Evolutionary conservation across 2,329 filamentous ascomycete genomes (phyloP).

Genomic region (Fusarium xylarioides): DNA sequence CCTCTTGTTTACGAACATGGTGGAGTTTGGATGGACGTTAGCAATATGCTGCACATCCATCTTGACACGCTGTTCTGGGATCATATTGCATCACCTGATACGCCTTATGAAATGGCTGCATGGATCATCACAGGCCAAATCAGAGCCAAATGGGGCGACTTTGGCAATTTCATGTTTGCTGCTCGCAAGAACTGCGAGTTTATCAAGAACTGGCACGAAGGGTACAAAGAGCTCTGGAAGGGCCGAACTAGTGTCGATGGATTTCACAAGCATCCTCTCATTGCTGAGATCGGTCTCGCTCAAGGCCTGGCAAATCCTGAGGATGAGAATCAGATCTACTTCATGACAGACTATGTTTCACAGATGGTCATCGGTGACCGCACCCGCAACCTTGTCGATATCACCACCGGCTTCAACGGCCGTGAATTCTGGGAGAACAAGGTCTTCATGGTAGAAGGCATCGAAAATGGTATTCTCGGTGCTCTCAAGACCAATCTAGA

Average conservation of each 20-base stretch:
- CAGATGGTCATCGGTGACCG: conserved; percentile 51
- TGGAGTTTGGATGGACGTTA: conserved; percentile 55
- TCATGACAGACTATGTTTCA: conserved; percentile 50
- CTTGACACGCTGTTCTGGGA: conserved; percentile 56
- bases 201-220: conserved; percentile 54
- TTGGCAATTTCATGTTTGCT: conserved; percentile 55
- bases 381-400: conserved; percentile 45
- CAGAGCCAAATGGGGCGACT: conserved; percentile 45
- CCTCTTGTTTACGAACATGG: conserved; percentile 53
- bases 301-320: conserved; percentile 38
- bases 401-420: conserved; percentile 45
- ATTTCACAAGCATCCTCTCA: conserved; percentile 44
- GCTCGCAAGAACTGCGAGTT: conserved; percentile 53
- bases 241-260: conserved; percentile 46
- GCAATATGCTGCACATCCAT: conserved; percentile 52
- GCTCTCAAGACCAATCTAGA: conserved; percentile 43
- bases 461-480: conserved; percentile 46
- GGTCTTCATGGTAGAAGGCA: conserved; percentile 45
- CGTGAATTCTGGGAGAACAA: conserved; percentile 46
- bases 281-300: conserved; percentile 46
- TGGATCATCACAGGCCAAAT: conserved; percentile 50
- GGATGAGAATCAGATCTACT: conserved; percentile 25
- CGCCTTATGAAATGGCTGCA: conserved; percentile 47
- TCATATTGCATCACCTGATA: conserved; percentile 47
- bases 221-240: conserved; percentile 50